Percentiles rank a stretch among this genome's conserved stretches.
phyloP scores from a whole-genome alignment of 1,284 basidiomycete species.

The Coniferiporia weirii region DNA sequence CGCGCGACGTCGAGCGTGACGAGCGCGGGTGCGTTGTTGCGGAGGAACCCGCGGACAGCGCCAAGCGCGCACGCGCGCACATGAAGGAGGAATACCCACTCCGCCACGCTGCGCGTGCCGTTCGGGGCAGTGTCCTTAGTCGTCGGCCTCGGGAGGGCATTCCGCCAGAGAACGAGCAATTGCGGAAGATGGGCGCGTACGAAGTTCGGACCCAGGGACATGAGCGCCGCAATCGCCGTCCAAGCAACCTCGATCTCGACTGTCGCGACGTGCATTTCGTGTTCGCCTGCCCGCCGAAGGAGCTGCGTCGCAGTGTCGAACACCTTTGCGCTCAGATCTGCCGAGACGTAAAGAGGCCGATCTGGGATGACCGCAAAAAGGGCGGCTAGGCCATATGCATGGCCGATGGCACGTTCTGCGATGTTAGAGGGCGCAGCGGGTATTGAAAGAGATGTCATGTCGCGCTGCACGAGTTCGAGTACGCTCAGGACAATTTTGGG shows the following conservation, averaged over 20 bases:
- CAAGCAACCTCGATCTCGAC: slow-evolving; percentile 93
- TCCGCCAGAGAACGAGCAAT: slow-evolving; percentile 92
- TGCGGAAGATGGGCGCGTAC: slow-evolving; percentile 90
- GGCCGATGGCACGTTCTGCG: slow-evolving; percentile 72
- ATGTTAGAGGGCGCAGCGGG: slow-evolving; percentile 74
- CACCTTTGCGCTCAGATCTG: slow-evolving; percentile 87
- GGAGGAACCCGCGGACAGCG: slow-evolving; percentile 84
- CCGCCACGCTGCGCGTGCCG: slow-evolving; percentile 62
- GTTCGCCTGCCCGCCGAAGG: slow-evolving; percentile 87
- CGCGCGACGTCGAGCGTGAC: slow-evolving; percentile 90
- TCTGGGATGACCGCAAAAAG: slow-evolving; percentile 83
- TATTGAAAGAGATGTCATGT: slow-evolving; percentile 60
- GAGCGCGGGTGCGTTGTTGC: slow-evolving; percentile 70
- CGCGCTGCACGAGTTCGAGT: slow-evolving; percentile 78
- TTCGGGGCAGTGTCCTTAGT: slow-evolving; percentile 70
- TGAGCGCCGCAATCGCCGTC: slow-evolving; percentile 86
- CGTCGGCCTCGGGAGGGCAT: slow-evolving; percentile 92
- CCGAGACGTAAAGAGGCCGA: slow-evolving; percentile 90
- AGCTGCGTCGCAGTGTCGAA: slow-evolving; percentile 89
- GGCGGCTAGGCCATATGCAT: slow-evolving; percentile 84
- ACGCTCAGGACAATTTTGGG: slow-evolving; percentile 73
- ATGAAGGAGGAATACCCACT: slow-evolving; percentile 91
- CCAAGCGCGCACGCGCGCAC: slow-evolving; percentile 89
- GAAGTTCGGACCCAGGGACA: slow-evolving; percentile 92
- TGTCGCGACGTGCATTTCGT: slow-evolving; percentile 77